Conservation (phyloP, 108 stramenopile species). For the Pseudonitzschia multistriata region DNA sequence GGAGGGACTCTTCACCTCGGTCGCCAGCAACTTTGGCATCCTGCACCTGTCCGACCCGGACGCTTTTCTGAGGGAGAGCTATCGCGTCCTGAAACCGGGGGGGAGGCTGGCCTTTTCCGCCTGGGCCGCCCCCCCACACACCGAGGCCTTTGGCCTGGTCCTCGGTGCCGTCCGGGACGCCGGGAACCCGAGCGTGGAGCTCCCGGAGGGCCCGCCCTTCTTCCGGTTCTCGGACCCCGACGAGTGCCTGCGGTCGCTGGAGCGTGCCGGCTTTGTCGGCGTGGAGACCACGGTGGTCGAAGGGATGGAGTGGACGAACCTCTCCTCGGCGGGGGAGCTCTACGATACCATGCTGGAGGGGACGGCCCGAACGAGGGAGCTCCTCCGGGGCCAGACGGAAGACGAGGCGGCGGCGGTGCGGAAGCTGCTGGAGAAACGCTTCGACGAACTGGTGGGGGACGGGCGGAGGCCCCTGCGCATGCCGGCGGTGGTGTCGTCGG, state of each 20-base stretch:
- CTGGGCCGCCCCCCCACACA: background rate
- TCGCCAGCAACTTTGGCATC: constrained; percentile 7
- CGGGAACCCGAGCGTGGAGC: background rate
- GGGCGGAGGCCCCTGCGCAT: background rate
- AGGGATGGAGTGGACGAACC: constrained; percentile 6
- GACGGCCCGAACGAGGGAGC: constrained; percentile 6
- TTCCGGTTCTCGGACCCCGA: background rate
- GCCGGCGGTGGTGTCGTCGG: constrained; percentile 8
- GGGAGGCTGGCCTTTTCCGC: constrained; percentile 11
- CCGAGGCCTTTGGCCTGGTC: constrained; percentile 1
- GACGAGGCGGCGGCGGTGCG: background rate
- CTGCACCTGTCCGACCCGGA: constrained; percentile 1
- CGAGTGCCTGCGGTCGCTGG: background rate
- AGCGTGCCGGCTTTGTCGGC: constrained; percentile 3
- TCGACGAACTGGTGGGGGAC: background rate
- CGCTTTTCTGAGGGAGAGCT: constrained; percentile 4
- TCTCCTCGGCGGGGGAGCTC: background rate
- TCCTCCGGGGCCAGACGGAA: background rate
- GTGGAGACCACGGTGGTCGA: background rate
- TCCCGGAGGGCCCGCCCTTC: constrained; percentile 12
- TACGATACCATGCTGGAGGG: background rate
- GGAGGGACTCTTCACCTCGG: background rate
- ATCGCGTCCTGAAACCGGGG: constrained; percentile 18
- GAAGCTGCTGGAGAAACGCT: background rate
- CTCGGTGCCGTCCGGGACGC: background rate